Evolutionary conservation across 768 basidiomycete species (phyloP), one percentile per base, ranked within the genome.

Genomic region (Lentinula raphanica): DNA sequence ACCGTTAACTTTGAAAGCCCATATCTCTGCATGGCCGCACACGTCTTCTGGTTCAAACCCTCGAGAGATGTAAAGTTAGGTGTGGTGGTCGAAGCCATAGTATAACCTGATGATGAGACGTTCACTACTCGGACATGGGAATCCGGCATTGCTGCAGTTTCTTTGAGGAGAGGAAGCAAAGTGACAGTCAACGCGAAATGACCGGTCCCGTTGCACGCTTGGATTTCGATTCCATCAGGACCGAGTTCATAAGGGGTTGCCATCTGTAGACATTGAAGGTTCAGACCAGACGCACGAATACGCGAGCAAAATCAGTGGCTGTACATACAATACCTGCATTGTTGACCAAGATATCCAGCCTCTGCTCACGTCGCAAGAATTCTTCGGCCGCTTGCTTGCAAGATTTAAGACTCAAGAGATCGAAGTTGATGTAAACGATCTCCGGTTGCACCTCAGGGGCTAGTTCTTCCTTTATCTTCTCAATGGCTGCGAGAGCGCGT

Each of bases 331-430:
- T 45, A 9, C 60, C 60, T 15, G 60, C 60, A 54, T 61, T 61
- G 31, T 58, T 58, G 11, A 61, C 50, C n/a, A 61, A 39, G 25
- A 61, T 58, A 51, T 61, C 60, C 21, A 61, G 55, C 31, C 60
- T 57, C 21, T 5, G 35, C 32, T 61, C 60, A 4, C 25, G 38
- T 23, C 40, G 27, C 23, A 61, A 27, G 23, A 61, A 58, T 44
- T 58, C 39, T 42, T 61, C 49, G n/a, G 60, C 60, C 9, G 60
- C 60, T 40, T 31, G 13, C 29, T 58, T 61, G 7, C 38, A 56
- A 49, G 56, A 29, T 23, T 42, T 42, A 19, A 61, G 35, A 25
- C 39, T 58, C 5, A 40, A 25, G 23, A 61, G 50, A 29, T 61
- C 56, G 28, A 61, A 61, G 5, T 58, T 27, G 31, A 60, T 42